Evolutionary conservation across 176 grass and related monocot genomes (phyloP), one percentile per base, ranked within the genome.

Genomic region (Paspalum notatum): DNA sequence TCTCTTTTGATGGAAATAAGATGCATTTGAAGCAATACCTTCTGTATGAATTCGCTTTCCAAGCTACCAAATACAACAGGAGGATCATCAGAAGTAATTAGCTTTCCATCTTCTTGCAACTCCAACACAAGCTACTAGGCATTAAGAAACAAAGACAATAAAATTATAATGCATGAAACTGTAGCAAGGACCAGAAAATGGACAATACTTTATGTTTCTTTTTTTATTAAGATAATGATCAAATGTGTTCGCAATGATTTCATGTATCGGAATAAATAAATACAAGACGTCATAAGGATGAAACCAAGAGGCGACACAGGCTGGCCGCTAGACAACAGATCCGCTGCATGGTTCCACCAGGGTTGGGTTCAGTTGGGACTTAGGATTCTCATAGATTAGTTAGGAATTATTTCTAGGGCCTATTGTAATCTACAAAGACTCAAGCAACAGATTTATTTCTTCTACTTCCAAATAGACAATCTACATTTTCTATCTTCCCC

Each of bases 41-140:
- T 91, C 72, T 94, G 90, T 79, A 95, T 91, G 70, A 95, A 86
- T 52, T 93, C 90, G 5, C 24, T 76, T 78, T 85, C 78, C 55
- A 98, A 84, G 67, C 75, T 86, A 82, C 92, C 92, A 69, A 98
- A 89, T 62, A 78, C 78, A 82, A 93, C 32, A 79, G 88, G 86
- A 82, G 96, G 96, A n/a, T 98, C 88, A 84, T 98, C 92, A 84
- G 81, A 95, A 24, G 92, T 98, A 78, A 83, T 82, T 62, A 95
- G 76, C 62, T 81, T 98, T 39, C 96, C 92, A 87, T 93, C 92
- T 81, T 91, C 91, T 91, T 93, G 92, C 79, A 98, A 71, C 68
- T 98, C 96, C 88, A 98, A 87, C 41, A 98, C 96, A 89, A 98
- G 82, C 96, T 98, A 78, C 87, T 78, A 71, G n/a, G 81, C 13